Evolutionary conservation across 306 rosid genomes (phyloP), one percentile per base, ranked within the genome.

Genomic region (Corylus heterophylla): DNA sequence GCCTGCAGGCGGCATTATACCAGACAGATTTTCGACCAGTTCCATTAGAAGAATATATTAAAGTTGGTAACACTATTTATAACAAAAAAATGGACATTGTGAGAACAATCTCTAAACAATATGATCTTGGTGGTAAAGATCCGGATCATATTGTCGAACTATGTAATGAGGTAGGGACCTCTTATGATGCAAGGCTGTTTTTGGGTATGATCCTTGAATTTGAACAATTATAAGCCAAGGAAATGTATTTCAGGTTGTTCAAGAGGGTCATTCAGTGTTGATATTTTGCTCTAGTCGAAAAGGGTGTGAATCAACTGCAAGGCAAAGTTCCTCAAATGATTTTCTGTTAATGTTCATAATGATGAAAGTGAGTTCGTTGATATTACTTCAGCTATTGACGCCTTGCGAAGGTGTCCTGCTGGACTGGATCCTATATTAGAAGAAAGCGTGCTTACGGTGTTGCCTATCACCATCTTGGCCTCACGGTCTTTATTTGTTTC

Each of bases 401-500:
- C 92, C 76, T 85, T 95, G 83, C 79, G 90, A 63, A 92, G 85
- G 85, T 89, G 92, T 83, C 96, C 98, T 45, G 92, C 88, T 79
- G 98, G 98, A 76, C 76, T 95, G 89, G 98, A 95, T 86, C 98
- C 98, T 77, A 54, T 82, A 81, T 80, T 95, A 52, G 92, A 87
- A 83, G 98, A 92, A 92, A 92, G 96, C 70, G 81, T 95, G 75
- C 97, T 51, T 82, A 85, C 71, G 98, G 98, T 39, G 97, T 95
- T 86, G 98, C 98, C 76, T 95, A 89, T 85, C 98, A 95, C 83
- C 98, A 95, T 86, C 98, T 97, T 74, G 98, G 98, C 76, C 98
- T 95, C 75, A 92, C 98, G 88, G 98, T 95, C 89, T 82, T 63
- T 78, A 20, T 82, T 78, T 22, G 35, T 68, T 20, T 82, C 63